Evolutionary conservation across 2,329 filamentous ascomycete genomes (phyloP).

Genomic region (Alternaria tenuissima): DNA sequence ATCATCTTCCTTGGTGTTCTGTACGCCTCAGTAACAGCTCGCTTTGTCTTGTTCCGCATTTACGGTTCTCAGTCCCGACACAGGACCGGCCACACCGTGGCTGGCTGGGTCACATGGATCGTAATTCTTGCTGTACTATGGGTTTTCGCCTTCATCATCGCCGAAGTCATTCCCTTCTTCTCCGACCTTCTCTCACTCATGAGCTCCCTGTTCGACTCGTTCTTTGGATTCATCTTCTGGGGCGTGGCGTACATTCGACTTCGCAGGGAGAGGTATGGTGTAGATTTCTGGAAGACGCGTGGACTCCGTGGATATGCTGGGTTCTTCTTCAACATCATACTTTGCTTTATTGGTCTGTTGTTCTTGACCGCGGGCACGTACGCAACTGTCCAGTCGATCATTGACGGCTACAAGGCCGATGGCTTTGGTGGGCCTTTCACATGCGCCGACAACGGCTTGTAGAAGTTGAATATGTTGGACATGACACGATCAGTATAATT

Average conservation of each 20-base stretch:
- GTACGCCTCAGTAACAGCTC: conserved; percentile 87
- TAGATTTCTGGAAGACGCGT: conserved; percentile 61
- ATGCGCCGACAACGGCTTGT: conserved; percentile 74
- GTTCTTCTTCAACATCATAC: conserved; percentile 72
- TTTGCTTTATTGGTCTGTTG: conserved; percentile 79
- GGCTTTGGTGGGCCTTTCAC: conserved; percentile 76
- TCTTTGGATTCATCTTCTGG: conserved; percentile 97
- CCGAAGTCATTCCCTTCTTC: conserved; percentile 94
- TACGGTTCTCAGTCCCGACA: conserved; percentile 78
- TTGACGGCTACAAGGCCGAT: conserved; percentile 72
- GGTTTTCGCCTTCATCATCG: conserved; percentile 90
- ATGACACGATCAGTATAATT: background rate
- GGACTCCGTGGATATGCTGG: conserved; percentile 63
- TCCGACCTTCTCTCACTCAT: conserved; percentile 76
- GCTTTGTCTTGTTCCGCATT: conserved; percentile 90
- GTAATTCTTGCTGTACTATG: conserved; percentile 77
- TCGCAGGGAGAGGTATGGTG: conserved; percentile 69
- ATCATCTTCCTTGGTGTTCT: conserved; percentile 90
- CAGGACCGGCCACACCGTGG: conserved; percentile 78
- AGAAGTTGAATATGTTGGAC: background rate
- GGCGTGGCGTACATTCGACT: conserved; percentile 81
- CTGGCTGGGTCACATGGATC: conserved; percentile 83
- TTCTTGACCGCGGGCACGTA: conserved; percentile 87
- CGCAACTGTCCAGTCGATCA: conserved; percentile 72
- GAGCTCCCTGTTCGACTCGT: conserved; percentile 91